Percentiles rank a stretch among this genome's conserved stretches.
These are phyloP conservation scores for Blastobotrys robertii DNA, from an alignment of 805 yeast species.

Conservation along the genomic window DNA sequence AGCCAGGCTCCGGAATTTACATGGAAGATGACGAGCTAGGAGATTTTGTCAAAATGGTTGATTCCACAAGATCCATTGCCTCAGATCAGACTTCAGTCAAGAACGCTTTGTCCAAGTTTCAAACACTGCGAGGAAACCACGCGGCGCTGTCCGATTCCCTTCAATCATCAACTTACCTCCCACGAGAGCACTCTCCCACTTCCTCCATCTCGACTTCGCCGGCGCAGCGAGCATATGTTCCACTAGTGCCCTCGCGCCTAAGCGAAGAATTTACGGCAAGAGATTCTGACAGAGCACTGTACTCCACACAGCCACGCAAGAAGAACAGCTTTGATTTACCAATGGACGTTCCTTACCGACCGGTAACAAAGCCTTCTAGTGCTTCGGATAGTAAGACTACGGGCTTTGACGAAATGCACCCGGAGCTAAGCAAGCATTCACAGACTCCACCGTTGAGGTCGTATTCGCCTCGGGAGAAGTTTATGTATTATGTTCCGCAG, in stretches of 20 bases:
- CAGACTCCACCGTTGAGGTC: no score
- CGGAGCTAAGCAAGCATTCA: background rate
- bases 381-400: constrained; percentile 4
- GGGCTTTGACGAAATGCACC: background rate
- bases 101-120: constrained; percentile 26
- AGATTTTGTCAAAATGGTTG: constrained; percentile 64
- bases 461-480: constrained; percentile 5
- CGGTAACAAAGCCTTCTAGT: background rate
- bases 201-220: constrained; percentile 7
- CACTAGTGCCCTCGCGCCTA: constrained; percentile 29
- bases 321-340: background rate
- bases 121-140: constrained; percentile 25
- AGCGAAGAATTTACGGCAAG: constrained; percentile 23
- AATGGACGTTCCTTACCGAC: background rate
- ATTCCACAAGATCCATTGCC: constrained; percentile 39
- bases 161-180: constrained; percentile 18
- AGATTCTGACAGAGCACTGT: constrained; percentile 1
- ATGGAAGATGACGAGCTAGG: constrained; percentile 41
- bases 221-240: constrained; percentile 12
- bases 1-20: constrained; percentile 35
- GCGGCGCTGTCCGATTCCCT: constrained; percentile 28
- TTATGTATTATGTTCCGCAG: constrained; percentile 1
- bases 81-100: constrained; percentile 16
- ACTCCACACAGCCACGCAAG: background rate
- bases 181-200: constrained; percentile 2